phyloP scores from a whole-genome alignment of 2,329 filamentous ascomycete species.

The Fusarium heterosporum region DNA sequence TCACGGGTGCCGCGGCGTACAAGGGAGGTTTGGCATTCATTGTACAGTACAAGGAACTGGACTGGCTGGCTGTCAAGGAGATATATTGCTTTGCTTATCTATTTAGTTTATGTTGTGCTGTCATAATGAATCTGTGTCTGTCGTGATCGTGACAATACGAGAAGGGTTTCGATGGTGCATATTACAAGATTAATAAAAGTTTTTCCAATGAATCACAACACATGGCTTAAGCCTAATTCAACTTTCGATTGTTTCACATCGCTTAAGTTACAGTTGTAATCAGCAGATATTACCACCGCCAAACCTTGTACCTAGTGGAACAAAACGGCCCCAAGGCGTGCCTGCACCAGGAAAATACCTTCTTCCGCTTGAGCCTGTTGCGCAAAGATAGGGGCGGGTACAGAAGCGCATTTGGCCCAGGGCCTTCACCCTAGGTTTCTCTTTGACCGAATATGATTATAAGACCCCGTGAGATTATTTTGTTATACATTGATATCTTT shows the following conservation, averaged over 20 bases:
- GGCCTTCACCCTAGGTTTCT: neutral
- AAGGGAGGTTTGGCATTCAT: constrained; percentile 36
- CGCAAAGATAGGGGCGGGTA: neutral
- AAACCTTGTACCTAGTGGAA: neutral
- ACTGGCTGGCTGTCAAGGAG: constrained; percentile 17
- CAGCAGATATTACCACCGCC: neutral
- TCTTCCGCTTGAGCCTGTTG: neutral
- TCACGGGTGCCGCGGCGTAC: constrained; percentile 35
- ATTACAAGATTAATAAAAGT: neutral
- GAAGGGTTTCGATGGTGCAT: neutral
- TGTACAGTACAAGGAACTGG: constrained; percentile 35
- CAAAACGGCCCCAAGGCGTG: neutral
- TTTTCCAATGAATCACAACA: neutral
- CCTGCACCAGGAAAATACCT: neutral
- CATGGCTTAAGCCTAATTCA: neutral
- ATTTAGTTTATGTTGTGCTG: constrained; percentile 33
- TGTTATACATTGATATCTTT: neutral
- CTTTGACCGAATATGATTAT: neutral
- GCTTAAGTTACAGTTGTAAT: neutral
- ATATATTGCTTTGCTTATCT: constrained; percentile 30
- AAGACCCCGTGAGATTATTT: neutral
- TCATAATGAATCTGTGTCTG: constrained; percentile 15
- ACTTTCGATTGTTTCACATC: neutral
- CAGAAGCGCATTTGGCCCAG: neutral
- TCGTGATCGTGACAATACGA: constrained; percentile 3